A percentile compares a stretch with the other conserved stretches of the same genome.
Evolutionary conservation across 257 asterid genomes (phyloP).

Genomic region (Solanum ahanhuiri): DNA sequence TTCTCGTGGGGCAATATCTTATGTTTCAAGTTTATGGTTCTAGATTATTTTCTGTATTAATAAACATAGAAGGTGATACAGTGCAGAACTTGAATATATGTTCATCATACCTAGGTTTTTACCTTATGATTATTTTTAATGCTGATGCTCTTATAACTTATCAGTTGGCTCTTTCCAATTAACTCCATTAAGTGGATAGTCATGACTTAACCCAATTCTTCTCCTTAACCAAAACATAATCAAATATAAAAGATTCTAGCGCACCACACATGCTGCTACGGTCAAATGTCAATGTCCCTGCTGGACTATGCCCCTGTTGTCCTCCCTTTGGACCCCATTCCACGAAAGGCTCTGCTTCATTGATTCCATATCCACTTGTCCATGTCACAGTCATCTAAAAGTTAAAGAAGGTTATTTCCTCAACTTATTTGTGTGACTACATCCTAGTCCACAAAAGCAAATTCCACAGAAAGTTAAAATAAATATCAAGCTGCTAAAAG

Average conservation of each 20-base stretch:
- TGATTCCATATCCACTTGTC: slow-evolving; percentile 78
- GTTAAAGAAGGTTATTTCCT: background rate
- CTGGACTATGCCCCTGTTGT: slow-evolving; percentile 41
- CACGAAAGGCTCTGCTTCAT: slow-evolving; percentile 61
- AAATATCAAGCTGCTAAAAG: background rate
- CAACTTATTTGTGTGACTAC: background rate
- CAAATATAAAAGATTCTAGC: slow-evolving; percentile 8
- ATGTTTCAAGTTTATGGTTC: background rate
- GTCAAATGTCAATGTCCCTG: slow-evolving; percentile 76
- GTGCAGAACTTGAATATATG: background rate
- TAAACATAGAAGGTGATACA: background rate
- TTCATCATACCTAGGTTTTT: background rate
- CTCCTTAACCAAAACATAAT: background rate
- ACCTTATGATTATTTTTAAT: background rate
- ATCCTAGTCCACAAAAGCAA: background rate
- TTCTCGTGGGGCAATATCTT: background rate
- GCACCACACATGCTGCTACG: slow-evolving; percentile 85
- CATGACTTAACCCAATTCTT: background rate
- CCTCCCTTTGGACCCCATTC: slow-evolving; percentile 80
- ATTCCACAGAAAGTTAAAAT: background rate
- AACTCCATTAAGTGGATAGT: background rate
- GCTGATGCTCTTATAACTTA: background rate
- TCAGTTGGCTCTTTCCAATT: background rate
- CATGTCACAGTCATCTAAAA: slow-evolving; percentile 91
- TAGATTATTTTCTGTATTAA: background rate